Conservation (phyloP, 768 basidiomycete genomes). For the Lyophyllum atratum region DNA sequence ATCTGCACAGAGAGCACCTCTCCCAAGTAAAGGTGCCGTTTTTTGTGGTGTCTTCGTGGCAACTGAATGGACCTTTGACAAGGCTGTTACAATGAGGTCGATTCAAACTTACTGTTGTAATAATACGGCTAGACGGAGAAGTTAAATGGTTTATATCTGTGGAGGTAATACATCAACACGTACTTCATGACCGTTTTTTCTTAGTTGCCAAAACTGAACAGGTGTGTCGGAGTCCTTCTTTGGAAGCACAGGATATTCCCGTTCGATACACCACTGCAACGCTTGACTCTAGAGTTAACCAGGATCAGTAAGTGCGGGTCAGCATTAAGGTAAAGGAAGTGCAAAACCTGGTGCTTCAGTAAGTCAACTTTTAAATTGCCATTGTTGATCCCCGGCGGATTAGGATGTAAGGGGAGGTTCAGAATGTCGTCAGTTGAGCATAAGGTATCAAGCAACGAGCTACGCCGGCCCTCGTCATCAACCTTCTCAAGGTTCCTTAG, state of each 20-base stretch:
- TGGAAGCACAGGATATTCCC: conserved; percentile 79
- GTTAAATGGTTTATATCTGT: not conserved
- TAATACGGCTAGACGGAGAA: conserved; percentile 51
- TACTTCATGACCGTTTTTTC: conserved; percentile 57
- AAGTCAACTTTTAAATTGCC: conserved; percentile 74
- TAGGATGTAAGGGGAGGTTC: conserved; percentile 67
- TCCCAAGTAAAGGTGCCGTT: conserved; percentile 62
- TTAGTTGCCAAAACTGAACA: conserved; percentile 89
- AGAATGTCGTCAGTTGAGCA: conserved; percentile 72
- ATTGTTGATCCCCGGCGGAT: conserved; percentile 67
- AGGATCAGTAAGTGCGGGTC: conserved; percentile 1
- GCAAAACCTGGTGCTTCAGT: conserved; percentile 77
- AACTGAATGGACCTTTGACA: conserved; percentile 39
- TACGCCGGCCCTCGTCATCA: conserved; percentile 72
- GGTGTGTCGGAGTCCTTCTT: conserved; percentile 65
- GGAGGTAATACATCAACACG: conserved; percentile 12
- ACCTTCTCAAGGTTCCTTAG: conserved; percentile 72
- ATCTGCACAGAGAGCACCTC: conserved; percentile 88
- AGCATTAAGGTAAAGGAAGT: not conserved
- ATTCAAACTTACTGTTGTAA: conserved; percentile 56
- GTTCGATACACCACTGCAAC: conserved; percentile 81
- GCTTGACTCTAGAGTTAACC: conserved; percentile 66
- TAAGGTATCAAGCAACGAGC: conserved; percentile 68
- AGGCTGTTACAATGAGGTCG: not conserved
- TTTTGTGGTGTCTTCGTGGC: conserved; percentile 82